Conservation (phyloP, 2,329 filamentous ascomycete genomes). For the Clarireedia paspali region DNA sequence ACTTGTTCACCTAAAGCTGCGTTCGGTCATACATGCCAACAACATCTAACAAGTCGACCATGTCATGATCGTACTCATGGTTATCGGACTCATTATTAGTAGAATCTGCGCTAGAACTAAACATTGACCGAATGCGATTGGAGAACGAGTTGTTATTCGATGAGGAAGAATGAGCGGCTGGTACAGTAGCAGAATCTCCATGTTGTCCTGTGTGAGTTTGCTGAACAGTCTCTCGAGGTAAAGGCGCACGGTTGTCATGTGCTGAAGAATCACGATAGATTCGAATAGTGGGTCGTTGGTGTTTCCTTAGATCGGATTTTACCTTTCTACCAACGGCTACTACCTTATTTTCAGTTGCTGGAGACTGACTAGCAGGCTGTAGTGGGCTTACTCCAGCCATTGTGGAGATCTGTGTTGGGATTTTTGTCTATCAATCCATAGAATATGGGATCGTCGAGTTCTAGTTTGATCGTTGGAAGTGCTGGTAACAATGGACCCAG, state of each 20-base stretch:
- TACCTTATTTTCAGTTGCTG: slow-evolving; percentile 19
- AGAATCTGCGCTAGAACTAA: slow-evolving; percentile 6
- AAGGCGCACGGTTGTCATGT: background rate
- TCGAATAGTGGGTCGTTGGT: slow-evolving; percentile 21
- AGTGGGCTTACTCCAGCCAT: slow-evolving; percentile 11
- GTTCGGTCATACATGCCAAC: slow-evolving; percentile 42
- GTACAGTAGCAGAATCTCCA: background rate
- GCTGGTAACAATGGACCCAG: too few species aligned
- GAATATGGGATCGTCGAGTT: background rate
- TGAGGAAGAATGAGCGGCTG: background rate
- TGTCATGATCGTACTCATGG: slow-evolving; percentile 50
- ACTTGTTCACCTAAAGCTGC: background rate
- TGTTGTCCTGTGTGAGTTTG: background rate
- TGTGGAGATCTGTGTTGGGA: background rate
- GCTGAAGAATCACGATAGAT: slow-evolving; percentile 17
- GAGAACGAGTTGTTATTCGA: slow-evolving; percentile 9
- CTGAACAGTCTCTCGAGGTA: background rate
- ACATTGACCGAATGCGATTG: slow-evolving; percentile 17
- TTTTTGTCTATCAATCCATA: background rate
- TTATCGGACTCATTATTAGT: slow-evolving; percentile 10
- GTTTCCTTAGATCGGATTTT: slow-evolving; percentile 17
- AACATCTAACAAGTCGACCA: slow-evolving; percentile 63
- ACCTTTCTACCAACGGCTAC: slow-evolving; percentile 20
- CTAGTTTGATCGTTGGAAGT: background rate
- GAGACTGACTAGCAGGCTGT: slow-evolving; percentile 8